These are phyloP conservation scores for Cicer yamashitae DNA, from an alignment of 306 rosid species.

Conservation along the genomic window DNA sequence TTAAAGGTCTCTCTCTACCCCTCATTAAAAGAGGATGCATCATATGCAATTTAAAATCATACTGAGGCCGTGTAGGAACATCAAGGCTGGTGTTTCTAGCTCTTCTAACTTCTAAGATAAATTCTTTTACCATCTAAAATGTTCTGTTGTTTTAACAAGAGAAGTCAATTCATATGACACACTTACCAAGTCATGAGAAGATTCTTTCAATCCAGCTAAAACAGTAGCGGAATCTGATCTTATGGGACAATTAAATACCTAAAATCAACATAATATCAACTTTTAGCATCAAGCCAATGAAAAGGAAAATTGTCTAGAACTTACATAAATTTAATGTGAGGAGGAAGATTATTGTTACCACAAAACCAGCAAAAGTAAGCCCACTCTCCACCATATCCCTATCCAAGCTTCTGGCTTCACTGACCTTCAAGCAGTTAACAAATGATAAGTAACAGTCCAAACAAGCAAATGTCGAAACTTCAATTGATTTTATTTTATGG, in stretches of 20 bases:
- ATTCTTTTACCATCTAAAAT: neutral
- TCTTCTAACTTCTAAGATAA: neutral
- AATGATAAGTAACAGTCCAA: constrained; percentile 41
- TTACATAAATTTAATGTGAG: constrained; percentile 8
- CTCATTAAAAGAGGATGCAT: no score
- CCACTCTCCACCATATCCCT: constrained; percentile 92
- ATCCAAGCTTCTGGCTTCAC: constrained; percentile 99
- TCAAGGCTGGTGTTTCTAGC: constrained; percentile 15
- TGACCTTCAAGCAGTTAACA: constrained; percentile 71
- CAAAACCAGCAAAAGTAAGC: constrained; percentile 94
- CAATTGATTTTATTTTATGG: neutral
- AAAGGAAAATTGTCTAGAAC: constrained; percentile 22
- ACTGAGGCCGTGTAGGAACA: no score
- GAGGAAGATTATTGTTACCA: constrained; percentile 60
- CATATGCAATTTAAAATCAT: no score
- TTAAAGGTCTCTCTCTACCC: no score
- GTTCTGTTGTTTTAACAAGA: constrained; percentile 22
- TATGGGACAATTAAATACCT: constrained; percentile 98
- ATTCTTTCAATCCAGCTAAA: constrained; percentile 80
- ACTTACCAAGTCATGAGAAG: constrained; percentile 97
- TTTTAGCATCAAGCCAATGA: constrained; percentile 39
- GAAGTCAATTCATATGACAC: constrained; percentile 30
- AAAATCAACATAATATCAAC: constrained; percentile 47
- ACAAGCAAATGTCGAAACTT: constrained; percentile 12
- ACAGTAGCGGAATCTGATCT: constrained; percentile 87